Evolutionary conservation across 345 rosid genomes (phyloP).

Genomic region (Eucalyptus globulus): DNA sequence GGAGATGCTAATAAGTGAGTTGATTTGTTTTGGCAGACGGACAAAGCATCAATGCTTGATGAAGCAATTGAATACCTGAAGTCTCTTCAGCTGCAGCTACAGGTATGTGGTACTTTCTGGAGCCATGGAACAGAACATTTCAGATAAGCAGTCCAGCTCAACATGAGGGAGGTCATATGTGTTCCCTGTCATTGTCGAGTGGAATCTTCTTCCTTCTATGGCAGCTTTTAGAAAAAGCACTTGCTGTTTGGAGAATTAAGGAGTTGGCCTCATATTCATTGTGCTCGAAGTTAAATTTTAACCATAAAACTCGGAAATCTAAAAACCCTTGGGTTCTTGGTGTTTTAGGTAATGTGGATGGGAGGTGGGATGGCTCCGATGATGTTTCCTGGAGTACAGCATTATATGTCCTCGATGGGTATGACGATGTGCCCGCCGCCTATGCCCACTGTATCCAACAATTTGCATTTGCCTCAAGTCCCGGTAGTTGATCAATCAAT

Average conservation of each 20-base stretch:
- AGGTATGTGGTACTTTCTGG: constrained; percentile 16
- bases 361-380: constrained; percentile 80
- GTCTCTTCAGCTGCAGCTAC: constrained; percentile 90
- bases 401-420: constrained; percentile 38
- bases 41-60: constrained; percentile 90
- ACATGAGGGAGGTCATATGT: not conserved
- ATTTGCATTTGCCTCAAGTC: constrained; percentile 27
- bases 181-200: not conserved
- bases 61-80: constrained; percentile 90
- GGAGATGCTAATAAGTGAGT: not conserved
- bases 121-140: not conserved
- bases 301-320: not conserved
- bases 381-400: constrained; percentile 80
- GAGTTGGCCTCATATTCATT: not conserved
- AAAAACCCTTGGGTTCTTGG: not conserved
- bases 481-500: constrained; percentile 37
- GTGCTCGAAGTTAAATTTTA: not conserved
- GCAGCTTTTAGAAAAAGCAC: not conserved
- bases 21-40: constrained; percentile 39
- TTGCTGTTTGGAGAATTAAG: not conserved
- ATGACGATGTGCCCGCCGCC: constrained; percentile 24
- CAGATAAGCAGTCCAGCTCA: not conserved
- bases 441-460: constrained; percentile 16
- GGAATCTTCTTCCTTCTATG: not conserved
- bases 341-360: constrained; percentile 77